phyloP scores from a whole-genome alignment of 2,329 filamentous ascomycete genomes.

The Byssochlamys sp. region DNA sequence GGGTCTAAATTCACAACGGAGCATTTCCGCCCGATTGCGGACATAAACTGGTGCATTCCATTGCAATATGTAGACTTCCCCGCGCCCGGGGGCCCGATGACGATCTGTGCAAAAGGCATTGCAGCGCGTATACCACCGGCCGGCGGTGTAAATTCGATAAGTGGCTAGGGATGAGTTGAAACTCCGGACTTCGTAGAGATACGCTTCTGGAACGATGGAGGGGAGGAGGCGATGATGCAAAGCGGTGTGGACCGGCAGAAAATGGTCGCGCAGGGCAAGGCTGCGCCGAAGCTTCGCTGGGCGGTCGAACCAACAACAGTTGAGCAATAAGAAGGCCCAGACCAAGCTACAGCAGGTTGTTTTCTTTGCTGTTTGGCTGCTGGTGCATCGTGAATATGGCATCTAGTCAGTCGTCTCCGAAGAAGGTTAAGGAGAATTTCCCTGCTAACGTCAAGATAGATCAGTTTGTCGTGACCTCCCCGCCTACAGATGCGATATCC shows the following conservation, averaged over 20 bases:
- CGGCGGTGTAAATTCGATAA: background rate
- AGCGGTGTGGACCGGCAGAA: constrained; percentile 26
- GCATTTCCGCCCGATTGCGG: constrained; percentile 86
- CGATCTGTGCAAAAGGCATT: constrained; percentile 62
- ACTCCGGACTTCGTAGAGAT: background rate
- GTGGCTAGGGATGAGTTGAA: background rate
- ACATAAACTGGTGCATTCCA: constrained; percentile 98
- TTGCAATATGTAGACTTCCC: constrained; percentile 98
- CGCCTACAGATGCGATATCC: constrained; percentile 80
- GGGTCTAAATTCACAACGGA: constrained; percentile 94
- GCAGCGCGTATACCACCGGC: constrained; percentile 3
- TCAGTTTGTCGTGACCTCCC: constrained; percentile 73
- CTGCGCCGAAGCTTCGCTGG: constrained; percentile 16
- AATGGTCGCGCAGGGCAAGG: constrained; percentile 12
- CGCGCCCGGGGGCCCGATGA: constrained; percentile 86
- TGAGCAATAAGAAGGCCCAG: constrained; percentile 7
- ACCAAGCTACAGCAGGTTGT: background rate
- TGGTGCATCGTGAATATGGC: constrained; percentile 23
- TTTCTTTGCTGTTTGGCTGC: background rate
- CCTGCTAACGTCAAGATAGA: constrained; percentile 25
- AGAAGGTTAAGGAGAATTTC: background rate
- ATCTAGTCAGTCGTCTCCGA: constrained; percentile 26
- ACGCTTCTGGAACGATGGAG: constrained; percentile 7
- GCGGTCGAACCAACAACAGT: constrained; percentile 12
- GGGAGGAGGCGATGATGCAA: constrained; percentile 16